Evolutionary conservation across 2,329 filamentous ascomycete species (phyloP).

Genomic region (Colletotrichum karsti): DNA sequence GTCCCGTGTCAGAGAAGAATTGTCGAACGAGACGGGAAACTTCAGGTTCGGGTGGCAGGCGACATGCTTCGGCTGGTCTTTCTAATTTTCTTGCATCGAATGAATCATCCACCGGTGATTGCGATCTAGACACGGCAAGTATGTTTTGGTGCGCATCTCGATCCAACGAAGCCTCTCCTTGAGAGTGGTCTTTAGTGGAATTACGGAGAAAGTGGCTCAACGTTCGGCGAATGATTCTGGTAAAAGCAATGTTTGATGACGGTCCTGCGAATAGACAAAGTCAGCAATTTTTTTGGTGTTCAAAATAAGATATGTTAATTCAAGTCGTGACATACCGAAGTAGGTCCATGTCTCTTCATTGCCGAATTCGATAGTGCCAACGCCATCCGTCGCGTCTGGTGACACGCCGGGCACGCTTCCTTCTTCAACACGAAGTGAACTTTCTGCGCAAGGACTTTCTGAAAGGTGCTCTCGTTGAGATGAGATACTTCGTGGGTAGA

Average conservation of each 20-base stretch:
- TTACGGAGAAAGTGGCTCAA: slow-evolving; percentile 22
- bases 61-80: neutral
- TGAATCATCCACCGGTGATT: slow-evolving; percentile 4
- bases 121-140: slow-evolving; percentile 14
- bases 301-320: neutral
- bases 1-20: slow-evolving; percentile 38
- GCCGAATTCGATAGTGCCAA: slow-evolving; percentile 33
- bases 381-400: slow-evolving; percentile 33
- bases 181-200: neutral
- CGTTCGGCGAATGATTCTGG: slow-evolving; percentile 29
- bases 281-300: neutral
- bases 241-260: slow-evolving; percentile 35
- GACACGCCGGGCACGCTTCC: slow-evolving; percentile 23
- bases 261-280: slow-evolving; percentile 12
- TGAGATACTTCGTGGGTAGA: neutral
- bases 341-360: slow-evolving; percentile 31
- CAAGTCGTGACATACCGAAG: slow-evolving; percentile 28
- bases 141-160: neutral
- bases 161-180: neutral
- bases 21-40: slow-evolving; percentile 31
- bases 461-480: neutral
- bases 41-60: slow-evolving; percentile 30
- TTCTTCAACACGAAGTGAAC: slow-evolving; percentile 19
- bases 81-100: slow-evolving; percentile 10
- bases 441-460: neutral